These are phyloP conservation scores for Aspergillus transmontanensis DNA, from an alignment of 2,329 filamentous ascomycete species.

Conservation along the genomic window DNA sequence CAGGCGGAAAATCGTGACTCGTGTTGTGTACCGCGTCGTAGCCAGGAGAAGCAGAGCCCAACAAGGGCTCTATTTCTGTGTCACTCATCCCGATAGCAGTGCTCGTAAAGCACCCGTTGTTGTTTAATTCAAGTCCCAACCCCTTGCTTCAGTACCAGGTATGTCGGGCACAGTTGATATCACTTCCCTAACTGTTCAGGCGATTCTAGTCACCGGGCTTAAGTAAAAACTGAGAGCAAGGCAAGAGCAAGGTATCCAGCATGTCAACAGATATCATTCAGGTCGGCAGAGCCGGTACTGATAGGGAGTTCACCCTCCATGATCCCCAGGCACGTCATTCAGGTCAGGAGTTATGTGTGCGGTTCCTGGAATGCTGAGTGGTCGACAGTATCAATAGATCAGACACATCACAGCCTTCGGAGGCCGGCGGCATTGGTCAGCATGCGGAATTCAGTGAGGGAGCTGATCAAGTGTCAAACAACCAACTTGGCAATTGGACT, in stretches of 20 bases:
- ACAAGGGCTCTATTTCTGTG: constrained; percentile 23
- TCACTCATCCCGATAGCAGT: constrained; percentile 19
- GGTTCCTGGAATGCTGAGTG: not conserved
- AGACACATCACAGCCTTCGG: not conserved
- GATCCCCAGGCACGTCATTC: constrained; percentile 31
- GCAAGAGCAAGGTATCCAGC: not conserved
- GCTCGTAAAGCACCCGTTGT: too few relatives aligned
- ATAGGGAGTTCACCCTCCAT: not conserved
- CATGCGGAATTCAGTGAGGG: not conserved
- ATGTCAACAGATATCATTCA: not conserved
- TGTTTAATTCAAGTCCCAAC: not conserved
- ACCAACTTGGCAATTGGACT: too few relatives aligned
- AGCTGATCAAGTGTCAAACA: too few relatives aligned
- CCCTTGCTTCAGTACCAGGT: not conserved
- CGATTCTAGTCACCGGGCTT: not conserved
- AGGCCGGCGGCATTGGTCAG: not conserved
- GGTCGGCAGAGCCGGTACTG: not conserved
- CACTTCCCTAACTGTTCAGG: not conserved
- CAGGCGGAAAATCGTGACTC: not conserved
- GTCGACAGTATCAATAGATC: not conserved
- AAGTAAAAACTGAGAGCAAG: not conserved
- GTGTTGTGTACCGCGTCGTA: not conserved
- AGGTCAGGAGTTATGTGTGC: constrained; percentile 24
- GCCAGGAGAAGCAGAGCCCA: constrained; percentile 7
- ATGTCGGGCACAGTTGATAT: too few relatives aligned